Base-by-base conservation (phyloP, 495 filamentous ascomycete species). In the Hypoxylon subgilvum region DNA sequence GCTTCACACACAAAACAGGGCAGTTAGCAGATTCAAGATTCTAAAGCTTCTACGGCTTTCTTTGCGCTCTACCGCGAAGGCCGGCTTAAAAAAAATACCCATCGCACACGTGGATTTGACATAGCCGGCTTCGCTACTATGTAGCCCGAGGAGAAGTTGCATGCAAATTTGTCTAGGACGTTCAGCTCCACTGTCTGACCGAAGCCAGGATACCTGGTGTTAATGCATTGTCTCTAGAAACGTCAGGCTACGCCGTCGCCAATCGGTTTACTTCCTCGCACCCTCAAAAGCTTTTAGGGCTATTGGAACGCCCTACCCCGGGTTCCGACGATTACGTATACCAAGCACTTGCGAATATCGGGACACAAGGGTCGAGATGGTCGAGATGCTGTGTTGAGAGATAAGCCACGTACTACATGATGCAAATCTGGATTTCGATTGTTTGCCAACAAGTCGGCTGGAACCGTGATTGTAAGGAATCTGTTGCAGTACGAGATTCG, bases 251-350 rank as follows among this genome's bases (percentile, higher is more conserved):
- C 13, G 13, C 47, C 40, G 19, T 41, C 54, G 40, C 61, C 61
- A 64, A 64, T 64, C 61, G 61, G 61, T 46, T 64, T 34, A 27
- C 61, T 64, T 64, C 61, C 61, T 50, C 31, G 13, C 39, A 21
- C 9, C 13, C 39, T 35, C 9, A 7, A 43, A 31, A 30, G 19
- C 28, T 40, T 19, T 47, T 10, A 17, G 25, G 34, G 13, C 40
- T 34, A 41, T 52, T 62, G 54, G 34, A 25, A 59, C 39, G 44
- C 18, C 30, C 13, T 27, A 12, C 40, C 28, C 42, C 14, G 12
- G 19, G 14, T 35, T 10, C 35, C 19, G 23, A 28, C 6, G 30
- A 50, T 9, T 23, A 38, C n/a, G 32, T 21, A 48, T 18, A 13
- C 7, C 16, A 38, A 28, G 17, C 23, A 8, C 14, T 16, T 34